Evolutionary conservation across 306 rosid species (phyloP).

Genomic region (Quercus dentata): DNA sequence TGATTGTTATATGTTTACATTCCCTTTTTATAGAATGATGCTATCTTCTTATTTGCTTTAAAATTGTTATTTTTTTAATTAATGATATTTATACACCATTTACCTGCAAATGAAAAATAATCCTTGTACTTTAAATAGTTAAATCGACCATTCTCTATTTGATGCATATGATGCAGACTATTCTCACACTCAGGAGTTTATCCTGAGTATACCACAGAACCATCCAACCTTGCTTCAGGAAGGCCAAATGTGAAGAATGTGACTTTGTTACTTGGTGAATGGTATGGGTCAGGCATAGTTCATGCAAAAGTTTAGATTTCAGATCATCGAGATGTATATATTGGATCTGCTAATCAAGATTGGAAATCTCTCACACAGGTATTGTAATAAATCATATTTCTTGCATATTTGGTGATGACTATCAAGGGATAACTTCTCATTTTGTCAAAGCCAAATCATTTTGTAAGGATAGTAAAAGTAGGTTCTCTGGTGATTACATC

Average conservation of each 20-base stretch:
- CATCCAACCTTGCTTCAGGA: constrained; percentile 72
- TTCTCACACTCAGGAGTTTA: constrained; percentile 86
- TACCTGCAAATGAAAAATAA: no score
- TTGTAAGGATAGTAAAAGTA: no score
- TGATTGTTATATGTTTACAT: no score
- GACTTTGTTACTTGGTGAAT: constrained; percentile 54
- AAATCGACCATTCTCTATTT: neutral
- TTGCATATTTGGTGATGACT: no score
- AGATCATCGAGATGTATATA: constrained; percentile 58
- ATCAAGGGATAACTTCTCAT: neutral
- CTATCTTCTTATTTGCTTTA: no score
- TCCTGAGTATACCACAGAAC: constrained; percentile 61
- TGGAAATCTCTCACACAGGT: constrained; percentile 97
- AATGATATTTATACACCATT: no score
- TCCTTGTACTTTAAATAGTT: neutral
- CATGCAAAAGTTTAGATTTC: constrained; percentile 97
- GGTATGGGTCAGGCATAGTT: constrained; percentile 94
- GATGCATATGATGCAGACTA: constrained; percentile 38
- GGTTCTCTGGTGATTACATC: no score
- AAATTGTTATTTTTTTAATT: no score
- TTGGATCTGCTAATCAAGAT: constrained; percentile 94
- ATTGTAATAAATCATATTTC: neutral
- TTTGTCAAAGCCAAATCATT: neutral
- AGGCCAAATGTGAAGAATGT: constrained; percentile 88
- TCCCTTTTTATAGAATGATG: no score